Conservation (phyloP, 768 basidiomycete genomes). For the Lentinula lateritia region DNA sequence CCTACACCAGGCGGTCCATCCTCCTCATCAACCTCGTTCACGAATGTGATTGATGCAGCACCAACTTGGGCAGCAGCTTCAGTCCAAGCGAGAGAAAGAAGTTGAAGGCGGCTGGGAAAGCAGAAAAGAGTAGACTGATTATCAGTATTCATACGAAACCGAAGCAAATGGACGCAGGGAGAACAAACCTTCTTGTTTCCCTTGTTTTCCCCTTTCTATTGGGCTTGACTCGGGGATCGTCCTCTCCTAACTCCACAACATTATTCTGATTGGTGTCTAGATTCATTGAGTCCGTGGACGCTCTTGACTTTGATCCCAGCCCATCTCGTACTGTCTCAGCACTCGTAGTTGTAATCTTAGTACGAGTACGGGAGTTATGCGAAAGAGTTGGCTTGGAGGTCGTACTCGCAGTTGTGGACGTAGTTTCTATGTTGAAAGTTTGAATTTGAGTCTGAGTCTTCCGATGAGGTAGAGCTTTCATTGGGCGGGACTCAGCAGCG, state of each 20-base stretch:
- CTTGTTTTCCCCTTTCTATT: background rate
- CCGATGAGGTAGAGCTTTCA: background rate
- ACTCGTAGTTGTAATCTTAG: background rate
- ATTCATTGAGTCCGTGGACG: background rate
- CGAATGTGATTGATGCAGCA: slow-evolving; percentile 29
- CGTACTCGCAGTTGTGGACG: no score
- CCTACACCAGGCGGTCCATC: slow-evolving; percentile 51
- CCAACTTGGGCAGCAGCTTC: slow-evolving; percentile 15
- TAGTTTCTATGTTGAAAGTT: no score
- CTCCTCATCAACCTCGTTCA: slow-evolving; percentile 38
- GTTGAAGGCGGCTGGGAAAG: slow-evolving; percentile 16
- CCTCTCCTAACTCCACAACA: background rate
- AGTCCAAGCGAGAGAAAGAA: slow-evolving; percentile 29
- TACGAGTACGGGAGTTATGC: background rate
- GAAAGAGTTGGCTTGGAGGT: background rate
- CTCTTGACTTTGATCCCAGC: background rate
- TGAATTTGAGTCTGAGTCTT: no score
- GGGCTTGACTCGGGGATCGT: background rate
- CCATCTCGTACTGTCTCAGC: background rate
- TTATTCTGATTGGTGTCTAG: background rate
- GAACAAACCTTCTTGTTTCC: background rate
- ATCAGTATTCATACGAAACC: background rate
- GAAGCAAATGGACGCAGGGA: background rate
- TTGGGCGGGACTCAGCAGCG: background rate
- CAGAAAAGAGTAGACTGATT: background rate